Conservation (phyloP, 1,284 basidiomycete genomes). For the Boletus putidus region DNA sequence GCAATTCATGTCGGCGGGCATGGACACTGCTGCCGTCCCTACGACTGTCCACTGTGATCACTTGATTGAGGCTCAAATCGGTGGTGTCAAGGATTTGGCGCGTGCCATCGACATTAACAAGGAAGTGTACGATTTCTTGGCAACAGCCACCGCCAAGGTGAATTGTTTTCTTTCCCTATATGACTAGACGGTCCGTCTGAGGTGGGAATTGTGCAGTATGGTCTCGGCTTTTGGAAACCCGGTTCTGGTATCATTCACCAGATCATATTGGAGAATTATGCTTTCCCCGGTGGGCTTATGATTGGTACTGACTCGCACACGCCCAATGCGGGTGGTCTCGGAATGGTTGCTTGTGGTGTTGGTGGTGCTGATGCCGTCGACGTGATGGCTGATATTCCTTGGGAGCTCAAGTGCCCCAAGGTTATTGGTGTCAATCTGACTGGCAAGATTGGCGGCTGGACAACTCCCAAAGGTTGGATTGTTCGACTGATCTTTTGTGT, state of each 20-base stretch:
- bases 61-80: constrained; percentile 96
- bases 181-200: neutral
- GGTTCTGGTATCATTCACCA: constrained; percentile 99
- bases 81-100: constrained; percentile 90
- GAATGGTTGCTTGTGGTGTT: constrained; percentile 99
- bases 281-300: constrained; percentile 99
- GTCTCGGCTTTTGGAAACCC: constrained; percentile 99
- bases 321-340: constrained; percentile 98
- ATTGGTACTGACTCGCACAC: constrained; percentile 99
- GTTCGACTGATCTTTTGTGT: neutral
- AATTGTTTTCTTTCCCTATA: constrained; percentile 16
- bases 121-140: constrained; percentile 99
- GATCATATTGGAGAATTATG: constrained; percentile 98
- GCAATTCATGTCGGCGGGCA: constrained; percentile 99
- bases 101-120: constrained; percentile 95
- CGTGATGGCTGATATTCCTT: constrained; percentile 96
- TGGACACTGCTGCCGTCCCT: constrained; percentile 96
- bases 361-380: constrained; percentile 99
- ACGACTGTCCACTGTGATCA: constrained; percentile 99
- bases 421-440: constrained; percentile 97
- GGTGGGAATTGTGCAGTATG: constrained; percentile 58
- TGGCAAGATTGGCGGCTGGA: constrained; percentile 96
- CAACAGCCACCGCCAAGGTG: constrained; percentile 93
- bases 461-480: constrained; percentile 85
- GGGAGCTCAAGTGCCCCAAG: constrained; percentile 99